Percentiles rank a stretch among this genome's conserved stretches.
phyloP scores from a whole-genome alignment of 805 yeast genomes.

The Candida krabiensis region DNA sequence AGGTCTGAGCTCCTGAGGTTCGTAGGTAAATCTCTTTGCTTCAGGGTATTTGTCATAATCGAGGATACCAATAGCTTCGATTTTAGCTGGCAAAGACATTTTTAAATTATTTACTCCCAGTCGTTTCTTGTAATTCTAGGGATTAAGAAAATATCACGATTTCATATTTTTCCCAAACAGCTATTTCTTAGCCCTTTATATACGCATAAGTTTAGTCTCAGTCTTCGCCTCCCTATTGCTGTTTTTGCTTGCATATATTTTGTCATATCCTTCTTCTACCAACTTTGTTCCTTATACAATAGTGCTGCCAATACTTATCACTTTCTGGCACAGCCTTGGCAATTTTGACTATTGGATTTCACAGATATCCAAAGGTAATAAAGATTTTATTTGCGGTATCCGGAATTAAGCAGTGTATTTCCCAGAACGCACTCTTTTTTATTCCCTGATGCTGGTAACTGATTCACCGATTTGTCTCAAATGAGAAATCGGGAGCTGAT shows the following conservation, averaged over 20 bases:
- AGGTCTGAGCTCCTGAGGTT: conserved; percentile 12
- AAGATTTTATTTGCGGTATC: neutral
- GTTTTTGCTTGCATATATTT: neutral
- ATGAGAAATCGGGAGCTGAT: no score
- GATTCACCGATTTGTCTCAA: no score
- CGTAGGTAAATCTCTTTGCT: conserved; percentile 11
- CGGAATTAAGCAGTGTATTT: neutral
- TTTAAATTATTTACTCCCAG: no score
- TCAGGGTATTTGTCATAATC: conserved; percentile 11
- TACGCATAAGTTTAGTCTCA: neutral
- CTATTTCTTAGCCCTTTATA: neutral
- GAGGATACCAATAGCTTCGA: conserved; percentile 16
- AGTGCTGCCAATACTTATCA: neutral
- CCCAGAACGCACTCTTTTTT: no score
- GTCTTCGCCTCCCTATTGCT: neutral
- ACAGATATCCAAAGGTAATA: neutral
- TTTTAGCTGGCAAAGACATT: conserved; percentile 1
- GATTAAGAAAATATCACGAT: neutral
- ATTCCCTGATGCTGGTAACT: no score
- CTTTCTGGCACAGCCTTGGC: neutral
- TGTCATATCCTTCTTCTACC: neutral
- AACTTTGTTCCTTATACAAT: neutral
- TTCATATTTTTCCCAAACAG: neutral
- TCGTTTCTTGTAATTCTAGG: neutral
- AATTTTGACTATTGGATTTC: neutral